phyloP scores from a whole-genome alignment of 139 green algal species.

The Haematococcus sp. region DNA sequence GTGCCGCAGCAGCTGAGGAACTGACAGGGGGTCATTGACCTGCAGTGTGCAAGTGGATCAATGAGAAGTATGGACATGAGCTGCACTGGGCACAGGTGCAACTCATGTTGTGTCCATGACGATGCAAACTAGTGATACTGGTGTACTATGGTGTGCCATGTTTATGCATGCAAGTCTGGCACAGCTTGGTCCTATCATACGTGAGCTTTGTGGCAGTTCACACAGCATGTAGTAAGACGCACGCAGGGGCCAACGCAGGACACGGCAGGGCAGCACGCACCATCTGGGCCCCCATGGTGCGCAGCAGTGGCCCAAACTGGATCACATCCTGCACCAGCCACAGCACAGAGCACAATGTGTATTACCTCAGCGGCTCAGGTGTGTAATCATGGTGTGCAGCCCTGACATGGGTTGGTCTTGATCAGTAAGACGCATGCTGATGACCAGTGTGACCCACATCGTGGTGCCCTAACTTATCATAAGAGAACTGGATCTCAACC shows the following conservation, averaged over 20 bases:
- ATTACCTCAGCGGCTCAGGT: neutral
- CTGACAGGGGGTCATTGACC: slow-evolving; percentile 51
- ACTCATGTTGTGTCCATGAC: neutral
- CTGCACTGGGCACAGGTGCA: neutral
- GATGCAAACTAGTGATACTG: too few species aligned
- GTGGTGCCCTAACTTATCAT: too few species aligned
- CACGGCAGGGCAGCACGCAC: slow-evolving; percentile 50
- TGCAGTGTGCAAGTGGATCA: slow-evolving; percentile 24
- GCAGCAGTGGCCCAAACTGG: slow-evolving; percentile 63
- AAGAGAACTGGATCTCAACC: too few species aligned
- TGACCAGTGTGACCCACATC: neutral
- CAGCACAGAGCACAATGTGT: neutral
- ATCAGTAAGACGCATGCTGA: neutral
- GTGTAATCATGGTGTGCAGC: neutral
- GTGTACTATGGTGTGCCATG: neutral
- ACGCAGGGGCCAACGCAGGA: too few species aligned
- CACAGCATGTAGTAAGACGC: too few species aligned
- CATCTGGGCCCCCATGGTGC: slow-evolving; percentile 36
- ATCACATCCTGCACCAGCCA: slow-evolving; percentile 73
- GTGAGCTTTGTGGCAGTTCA: too few species aligned
- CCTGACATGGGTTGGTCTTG: neutral
- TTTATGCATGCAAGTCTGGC: too few species aligned
- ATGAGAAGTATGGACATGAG: neutral
- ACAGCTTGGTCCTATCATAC: too few species aligned
- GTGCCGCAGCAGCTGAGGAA: slow-evolving; percentile 59